Base-by-base conservation (phyloP, 2,329 filamentous ascomycete species). In the Dothideomycetes sp. region DNA sequence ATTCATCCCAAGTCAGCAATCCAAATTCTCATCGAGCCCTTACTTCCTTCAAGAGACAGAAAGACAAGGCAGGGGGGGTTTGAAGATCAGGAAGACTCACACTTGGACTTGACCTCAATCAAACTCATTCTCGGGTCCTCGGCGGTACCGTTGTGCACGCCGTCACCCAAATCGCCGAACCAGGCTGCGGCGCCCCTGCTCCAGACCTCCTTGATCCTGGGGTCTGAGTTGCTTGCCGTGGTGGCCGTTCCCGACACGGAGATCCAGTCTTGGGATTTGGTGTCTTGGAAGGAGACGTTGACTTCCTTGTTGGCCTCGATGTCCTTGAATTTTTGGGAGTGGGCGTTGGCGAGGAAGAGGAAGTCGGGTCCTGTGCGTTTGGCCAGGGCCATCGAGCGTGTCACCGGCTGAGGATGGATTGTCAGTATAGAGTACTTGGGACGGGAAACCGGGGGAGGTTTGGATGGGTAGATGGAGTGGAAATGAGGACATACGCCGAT, bases 311-410 rank as follows among this genome's bases (percentile, higher is more conserved):
- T 59, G 52, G 62, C 63, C n/a, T 57, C 41, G 8, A 72, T 53
- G 49, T 71, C 68, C 33, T 56, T 49, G 53, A 71, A 68, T 35
- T 72, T 72, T 36, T 59, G 49, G 32, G 60, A 64, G 57, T 70
- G 57, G 18, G 50, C 54, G 58, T 71, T 71, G 52, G 65, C 55
- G 33, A 71, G 61, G 58, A 69, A 71, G 48, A 70, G 61, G 52
- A 71, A 67, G 53, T 72, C 67, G 5, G 68, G 68, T 9, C 69
- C 68, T 35, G 51, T 49, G 38, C 84, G 59, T 80, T 84, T 65
- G 39, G 65, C 64, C 18, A 69, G 52, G 32, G 62, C 66, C 68
- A 71, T 71, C 41, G 64, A 63, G 45, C 68, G 65, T 25, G 60
- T 61, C 23, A 67, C 62, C 12, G 64, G 64, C 40, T 52, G 38